Evolutionary conservation across 495 filamentous ascomycete species (phyloP).

Genomic region (Elasticomyces elasticus): DNA sequence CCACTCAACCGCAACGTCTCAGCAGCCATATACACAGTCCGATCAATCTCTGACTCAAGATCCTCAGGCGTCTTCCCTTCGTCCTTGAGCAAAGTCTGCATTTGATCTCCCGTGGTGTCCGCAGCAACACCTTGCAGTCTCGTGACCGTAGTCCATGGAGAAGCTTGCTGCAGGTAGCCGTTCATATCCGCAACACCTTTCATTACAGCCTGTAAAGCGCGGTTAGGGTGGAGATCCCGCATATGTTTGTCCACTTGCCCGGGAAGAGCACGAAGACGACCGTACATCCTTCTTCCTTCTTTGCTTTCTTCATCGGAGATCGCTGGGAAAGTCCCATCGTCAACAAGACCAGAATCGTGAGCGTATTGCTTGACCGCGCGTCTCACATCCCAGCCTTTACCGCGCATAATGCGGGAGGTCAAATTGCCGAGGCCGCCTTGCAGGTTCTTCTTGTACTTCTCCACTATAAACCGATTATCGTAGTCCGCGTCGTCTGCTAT

Average conservation of each 20-base stretch:
- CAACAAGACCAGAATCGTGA: too few relatives aligned
- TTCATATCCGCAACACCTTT: slow-evolving; percentile 55
- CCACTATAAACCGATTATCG: slow-evolving; percentile 62
- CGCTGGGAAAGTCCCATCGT: background rate
- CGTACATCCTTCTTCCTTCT: background rate
- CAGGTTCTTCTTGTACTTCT: slow-evolving; percentile 67
- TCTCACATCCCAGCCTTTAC: slow-evolving; percentile 55
- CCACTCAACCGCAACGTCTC: slow-evolving; percentile 73
- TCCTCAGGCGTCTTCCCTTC: background rate
- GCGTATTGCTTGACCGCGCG: slow-evolving; percentile 41
- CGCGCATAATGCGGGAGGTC: slow-evolving; percentile 53
- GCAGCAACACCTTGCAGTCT: slow-evolving; percentile 2
- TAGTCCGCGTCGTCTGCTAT: slow-evolving; percentile 72
- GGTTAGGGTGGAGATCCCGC: slow-evolving; percentile 52
- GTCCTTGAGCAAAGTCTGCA: background rate
- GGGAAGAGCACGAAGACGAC: slow-evolving; percentile 22
- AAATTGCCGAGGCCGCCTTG: slow-evolving; percentile 72
- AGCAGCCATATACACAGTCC: slow-evolving; percentile 55
- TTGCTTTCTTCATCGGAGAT: background rate
- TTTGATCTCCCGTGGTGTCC: slow-evolving; percentile 4
- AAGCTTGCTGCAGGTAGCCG: slow-evolving; percentile 49
- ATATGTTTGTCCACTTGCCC: slow-evolving; percentile 45
- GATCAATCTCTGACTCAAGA: slow-evolving; percentile 30
- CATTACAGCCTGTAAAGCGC: slow-evolving; percentile 59
- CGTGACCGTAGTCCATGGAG: slow-evolving; percentile 46